Base-by-base conservation (phyloP, 257 asterid species). In the Solanum rostratum region DNA sequence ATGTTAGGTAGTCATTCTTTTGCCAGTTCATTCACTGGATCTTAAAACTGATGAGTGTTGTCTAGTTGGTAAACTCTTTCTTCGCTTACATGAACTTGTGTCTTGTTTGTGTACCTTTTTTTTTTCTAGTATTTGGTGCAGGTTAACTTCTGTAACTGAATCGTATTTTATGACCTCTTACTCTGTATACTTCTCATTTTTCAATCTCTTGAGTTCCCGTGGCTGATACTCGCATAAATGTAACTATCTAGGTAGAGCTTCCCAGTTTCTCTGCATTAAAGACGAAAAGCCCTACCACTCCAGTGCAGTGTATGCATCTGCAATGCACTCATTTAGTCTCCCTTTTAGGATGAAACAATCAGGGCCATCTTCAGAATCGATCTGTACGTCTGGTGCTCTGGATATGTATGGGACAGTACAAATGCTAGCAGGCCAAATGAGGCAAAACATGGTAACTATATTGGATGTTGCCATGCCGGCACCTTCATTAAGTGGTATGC, bases 241-340 rank as follows among this genome's bases (percentile, higher is more conserved):
- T 14, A 76, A 27, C 8, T 76, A 60, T 80, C 66, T 89, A 96
- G 98, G 97, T 86, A 90, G 89, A 88, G 85, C 91, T 87, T 86
- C 98, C 71, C 91, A 89, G 91, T 85, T 88, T 88, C 94, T 96
- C 50, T 13, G 79, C 83, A 83, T 94, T 87, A 90, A 93, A 41
- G 98, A 96, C 69, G 85, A 86, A 63, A 93, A 95, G 86, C 90
- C 90, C 55, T 96, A 92, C 86, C 95, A 96, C 93, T 87, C 97
- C 19, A 94, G 98, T 86, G 97, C 99, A 76, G 90, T 96, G 88
- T 95, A 96, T 89, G 98, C 99, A 33, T 92, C 99, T 85, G 97
- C 97, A 39, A 86, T 96, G 79, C 97, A 95, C 89, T 92, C 99
- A 71, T 87, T 93, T 87, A 91, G 93, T 86, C 97, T 96, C 82